These are phyloP conservation scores for Penicillium cosmopolitanum DNA, from an alignment of 495 filamentous ascomycete species.

Conservation along the genomic window DNA sequence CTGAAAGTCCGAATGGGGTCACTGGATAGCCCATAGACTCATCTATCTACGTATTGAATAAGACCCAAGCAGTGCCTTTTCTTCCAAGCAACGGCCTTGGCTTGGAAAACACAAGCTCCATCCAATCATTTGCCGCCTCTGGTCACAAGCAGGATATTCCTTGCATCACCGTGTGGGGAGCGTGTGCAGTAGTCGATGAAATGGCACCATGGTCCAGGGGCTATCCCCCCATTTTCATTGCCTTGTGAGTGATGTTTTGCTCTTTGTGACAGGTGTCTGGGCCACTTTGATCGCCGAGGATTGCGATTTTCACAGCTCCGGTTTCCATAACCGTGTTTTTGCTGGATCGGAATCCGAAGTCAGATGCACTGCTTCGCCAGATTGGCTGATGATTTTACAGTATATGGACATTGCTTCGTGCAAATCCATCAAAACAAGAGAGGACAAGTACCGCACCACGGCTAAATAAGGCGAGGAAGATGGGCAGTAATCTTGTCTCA, in stretches of 20 bases:
- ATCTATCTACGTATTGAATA: conserved; percentile 34
- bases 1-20: conserved; percentile 1
- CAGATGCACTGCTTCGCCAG: not conserved
- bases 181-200: not conserved
- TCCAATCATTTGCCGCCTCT: not conserved
- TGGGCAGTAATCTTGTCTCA: not conserved
- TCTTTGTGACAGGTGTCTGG: not conserved
- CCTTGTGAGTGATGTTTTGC: not conserved
- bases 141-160: not conserved
- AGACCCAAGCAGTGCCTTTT: not conserved
- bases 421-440: not conserved
- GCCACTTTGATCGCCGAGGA: too few species aligned
- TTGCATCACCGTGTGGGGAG: not conserved
- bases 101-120: not conserved
- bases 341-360: not conserved
- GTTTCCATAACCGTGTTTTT: too few species aligned
- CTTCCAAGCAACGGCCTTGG: not conserved
- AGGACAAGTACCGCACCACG: not conserved
- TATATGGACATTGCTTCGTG: not conserved
- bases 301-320: too few species aligned
- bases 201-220: not conserved
- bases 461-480: conserved; percentile 1
- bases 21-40: conserved; percentile 10
- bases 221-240: not conserved
- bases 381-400: conserved; percentile 1